Percentiles rank a stretch among this genome's conserved stretches.
phyloP scores from a whole-genome alignment of 257 asterid genomes.

The Cynanchum wilfordii region DNA sequence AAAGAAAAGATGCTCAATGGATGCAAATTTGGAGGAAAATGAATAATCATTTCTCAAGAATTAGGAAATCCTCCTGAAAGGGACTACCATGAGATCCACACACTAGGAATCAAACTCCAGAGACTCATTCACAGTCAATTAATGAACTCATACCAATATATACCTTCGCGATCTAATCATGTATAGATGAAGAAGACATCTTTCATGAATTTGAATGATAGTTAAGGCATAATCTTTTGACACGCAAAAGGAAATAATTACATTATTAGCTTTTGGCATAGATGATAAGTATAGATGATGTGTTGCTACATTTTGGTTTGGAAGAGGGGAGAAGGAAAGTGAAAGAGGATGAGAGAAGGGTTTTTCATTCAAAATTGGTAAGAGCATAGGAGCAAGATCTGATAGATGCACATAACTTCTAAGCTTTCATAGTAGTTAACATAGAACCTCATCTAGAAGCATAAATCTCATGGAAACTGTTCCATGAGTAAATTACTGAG shows the following conservation, averaged over 20 bases:
- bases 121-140: too few relatives aligned
- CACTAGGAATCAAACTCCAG: too few relatives aligned
- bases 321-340: neutral
- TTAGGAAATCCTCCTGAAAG: neutral
- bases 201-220: neutral
- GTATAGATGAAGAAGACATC: neutral
- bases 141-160: too few relatives aligned
- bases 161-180: too few relatives aligned
- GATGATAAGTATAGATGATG: neutral
- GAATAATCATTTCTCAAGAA: neutral
- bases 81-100: too few relatives aligned
- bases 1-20: conserved; percentile 1
- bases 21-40: neutral
- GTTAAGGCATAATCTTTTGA: neutral
- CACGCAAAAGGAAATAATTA: too few relatives aligned
- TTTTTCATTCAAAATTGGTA: neutral
- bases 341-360: neutral
- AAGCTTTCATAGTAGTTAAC: neutral
- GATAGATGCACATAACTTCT: neutral
- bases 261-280: neutral
- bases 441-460: neutral
- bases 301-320: neutral
- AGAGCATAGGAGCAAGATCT: neutral
- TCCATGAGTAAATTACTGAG: neutral
- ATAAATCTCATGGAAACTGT: neutral